A percentile compares a stretch with the other conserved stretches of the same genome.
These are phyloP conservation scores for Psilocybe tampanensis DNA, from an alignment of 768 basidiomycete genomes.

Conservation along the genomic window DNA sequence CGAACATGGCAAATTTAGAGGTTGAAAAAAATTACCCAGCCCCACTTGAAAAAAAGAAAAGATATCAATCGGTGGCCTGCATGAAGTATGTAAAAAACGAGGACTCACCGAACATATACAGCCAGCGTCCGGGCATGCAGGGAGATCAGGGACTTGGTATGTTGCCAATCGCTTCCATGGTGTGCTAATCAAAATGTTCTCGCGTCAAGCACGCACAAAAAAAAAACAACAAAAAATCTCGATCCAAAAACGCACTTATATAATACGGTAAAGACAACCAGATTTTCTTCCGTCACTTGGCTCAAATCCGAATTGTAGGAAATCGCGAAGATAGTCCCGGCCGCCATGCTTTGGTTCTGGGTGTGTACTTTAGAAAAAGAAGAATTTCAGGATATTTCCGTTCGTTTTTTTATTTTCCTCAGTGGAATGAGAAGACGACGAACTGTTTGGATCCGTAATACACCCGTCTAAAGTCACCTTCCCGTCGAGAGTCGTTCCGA, in stretches of 20 bases:
- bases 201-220: not conserved
- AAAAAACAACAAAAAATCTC: not conserved
- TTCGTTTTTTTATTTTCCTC: not conserved
- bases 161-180: constrained; percentile 46
- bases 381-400: not conserved
- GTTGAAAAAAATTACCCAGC: constrained; percentile 35
- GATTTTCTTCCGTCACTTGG: constrained; percentile 41
- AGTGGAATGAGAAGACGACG: constrained; percentile 4
- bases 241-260: constrained; percentile 32
- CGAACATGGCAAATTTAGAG: not conserved
- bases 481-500: constrained; percentile 27
- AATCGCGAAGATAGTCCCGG: constrained; percentile 49
- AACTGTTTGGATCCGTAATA: constrained; percentile 39
- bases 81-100: not conserved
- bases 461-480: constrained; percentile 29
- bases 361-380: constrained; percentile 38
- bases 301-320: constrained; percentile 43
- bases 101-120: constrained; percentile 46
- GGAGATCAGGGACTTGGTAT: constrained; percentile 43
- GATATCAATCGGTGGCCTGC: not conserved
- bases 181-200: constrained; percentile 27
- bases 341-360: constrained; percentile 46
- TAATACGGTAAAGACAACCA: constrained; percentile 45
- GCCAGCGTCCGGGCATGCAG: constrained; percentile 43
- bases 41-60: constrained; percentile 33